Evolutionary conservation across 1,139 yeast species (phyloP).

Genomic region (Blastobotrys serpentis): DNA sequence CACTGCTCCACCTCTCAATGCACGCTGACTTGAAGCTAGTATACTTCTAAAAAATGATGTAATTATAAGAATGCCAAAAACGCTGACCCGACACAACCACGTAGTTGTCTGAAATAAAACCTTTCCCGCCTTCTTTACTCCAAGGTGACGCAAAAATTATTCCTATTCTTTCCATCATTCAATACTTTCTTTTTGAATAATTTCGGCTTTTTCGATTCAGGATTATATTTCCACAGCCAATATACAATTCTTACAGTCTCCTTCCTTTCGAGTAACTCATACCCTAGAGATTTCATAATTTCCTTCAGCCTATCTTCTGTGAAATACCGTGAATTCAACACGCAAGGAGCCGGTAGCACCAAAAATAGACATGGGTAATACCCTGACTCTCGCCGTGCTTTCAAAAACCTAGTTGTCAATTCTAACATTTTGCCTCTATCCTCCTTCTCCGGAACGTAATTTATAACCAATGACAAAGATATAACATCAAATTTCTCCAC

Average conservation of each 20-base stretch:
- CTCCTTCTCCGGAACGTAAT: conserved; percentile 74
- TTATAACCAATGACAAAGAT: conserved; percentile 82
- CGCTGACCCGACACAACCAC: too few species aligned
- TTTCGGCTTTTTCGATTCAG: conserved; percentile 11
- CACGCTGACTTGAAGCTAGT: too few species aligned
- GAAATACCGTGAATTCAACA: conserved; percentile 76
- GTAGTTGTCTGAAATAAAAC: too few species aligned
- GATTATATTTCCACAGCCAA: conserved; percentile 48
- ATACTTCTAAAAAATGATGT: too few species aligned
- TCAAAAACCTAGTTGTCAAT: conserved; percentile 58
- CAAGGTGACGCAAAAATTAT: conserved; percentile 31
- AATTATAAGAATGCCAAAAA: too few species aligned
- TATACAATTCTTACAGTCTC: conserved; percentile 77
- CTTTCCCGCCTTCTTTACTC: not conserved
- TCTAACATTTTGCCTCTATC: conserved; percentile 76
- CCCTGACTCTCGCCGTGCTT: conserved; percentile 28
- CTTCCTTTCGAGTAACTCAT: conserved; percentile 46
- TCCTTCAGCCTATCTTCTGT: conserved; percentile 45
- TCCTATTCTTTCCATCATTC: conserved; percentile 31
- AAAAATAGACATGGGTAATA: conserved; percentile 52
- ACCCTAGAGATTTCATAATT: conserved; percentile 63
- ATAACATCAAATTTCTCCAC: conserved; percentile 54
- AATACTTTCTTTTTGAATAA: conserved; percentile 28
- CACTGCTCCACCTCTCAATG: too few species aligned
- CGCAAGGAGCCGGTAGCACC: conserved; percentile 87